Conservation (phyloP, 176 grass and related monocot species). For the Phyllostachys edulis region DNA sequence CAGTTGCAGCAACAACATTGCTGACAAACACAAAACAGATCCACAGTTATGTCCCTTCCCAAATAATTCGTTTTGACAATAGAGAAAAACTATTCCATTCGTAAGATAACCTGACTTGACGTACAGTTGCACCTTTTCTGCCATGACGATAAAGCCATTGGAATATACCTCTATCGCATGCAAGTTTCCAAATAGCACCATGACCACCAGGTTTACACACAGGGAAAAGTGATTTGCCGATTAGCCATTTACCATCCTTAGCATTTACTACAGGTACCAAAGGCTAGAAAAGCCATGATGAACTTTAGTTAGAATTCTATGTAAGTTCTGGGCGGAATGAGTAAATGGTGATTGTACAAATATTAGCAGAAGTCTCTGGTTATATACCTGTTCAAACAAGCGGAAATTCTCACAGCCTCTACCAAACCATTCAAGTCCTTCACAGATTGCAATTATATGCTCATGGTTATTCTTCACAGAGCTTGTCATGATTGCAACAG, state of each 20-base stretch:
- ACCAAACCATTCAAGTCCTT: conserved; percentile 87
- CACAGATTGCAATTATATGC: conserved; percentile 75
- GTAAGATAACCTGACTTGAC: conserved; percentile 83
- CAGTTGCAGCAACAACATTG: conserved; percentile 98
- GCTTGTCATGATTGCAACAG: conserved; percentile 97
- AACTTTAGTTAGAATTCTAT: conserved; percentile 23
- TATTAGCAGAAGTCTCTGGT: background rate
- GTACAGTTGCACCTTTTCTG: conserved; percentile 92
- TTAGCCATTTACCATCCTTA: conserved; percentile 85
- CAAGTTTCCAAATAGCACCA: conserved; percentile 98
- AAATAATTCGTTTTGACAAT: conserved; percentile 12
- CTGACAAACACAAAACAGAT: conserved; percentile 47
- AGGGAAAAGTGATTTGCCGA: conserved; percentile 60
- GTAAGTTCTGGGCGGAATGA: background rate
- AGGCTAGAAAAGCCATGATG: conserved; percentile 52
- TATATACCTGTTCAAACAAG: conserved; percentile 86
- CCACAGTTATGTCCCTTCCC: conserved; percentile 11
- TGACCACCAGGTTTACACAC: conserved; percentile 95
- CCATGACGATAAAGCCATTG: conserved; percentile 70
- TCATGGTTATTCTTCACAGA: conserved; percentile 96
- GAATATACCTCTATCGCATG: conserved; percentile 78
- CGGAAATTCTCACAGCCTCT: conserved; percentile 78
- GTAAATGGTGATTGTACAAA: background rate
- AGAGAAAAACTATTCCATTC: background rate
- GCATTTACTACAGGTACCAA: conserved; percentile 90